phyloP scores from a whole-genome alignment of 257 asterid genomes.

The Primulina huaijiensis region DNA sequence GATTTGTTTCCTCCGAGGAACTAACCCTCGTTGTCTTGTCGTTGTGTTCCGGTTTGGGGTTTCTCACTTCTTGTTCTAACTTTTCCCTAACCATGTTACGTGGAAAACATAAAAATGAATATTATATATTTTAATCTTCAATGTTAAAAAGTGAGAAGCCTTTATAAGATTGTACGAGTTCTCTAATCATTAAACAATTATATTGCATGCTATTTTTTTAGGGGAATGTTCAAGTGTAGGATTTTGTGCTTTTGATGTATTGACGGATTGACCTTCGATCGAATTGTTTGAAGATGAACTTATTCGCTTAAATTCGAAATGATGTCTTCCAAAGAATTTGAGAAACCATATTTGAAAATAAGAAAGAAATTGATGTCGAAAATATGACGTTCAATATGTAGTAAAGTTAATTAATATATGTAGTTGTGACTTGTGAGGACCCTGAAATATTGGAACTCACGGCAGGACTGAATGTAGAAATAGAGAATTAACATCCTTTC shows the following conservation, averaged over 20 bases:
- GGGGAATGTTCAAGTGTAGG: neutral
- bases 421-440: too few species aligned
- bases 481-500: too few species aligned
- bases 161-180: constrained; percentile 34
- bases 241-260: neutral
- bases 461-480: too few species aligned
- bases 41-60: constrained; percentile 40
- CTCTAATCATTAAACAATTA: too few species aligned
- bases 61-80: constrained; percentile 41
- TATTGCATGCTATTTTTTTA: neutral
- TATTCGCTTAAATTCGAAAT: neutral
- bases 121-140: constrained; percentile 19
- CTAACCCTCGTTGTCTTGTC: constrained; percentile 49
- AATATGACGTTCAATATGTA: too few species aligned
- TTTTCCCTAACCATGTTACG: constrained; percentile 25
- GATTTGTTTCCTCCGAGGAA: constrained; percentile 54
- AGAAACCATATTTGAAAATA: neutral
- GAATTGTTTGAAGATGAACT: too few species aligned
- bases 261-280: neutral
- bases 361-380: too few species aligned
- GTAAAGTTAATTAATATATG: too few species aligned
- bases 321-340: neutral
- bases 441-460: too few species aligned
- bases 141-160: constrained; percentile 35
- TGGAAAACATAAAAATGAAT: constrained; percentile 26